Base-by-base conservation (phyloP, 2,329 filamentous ascomycete genomes). In the Ophiocordyceps polyrhachis-furcata region DNA sequence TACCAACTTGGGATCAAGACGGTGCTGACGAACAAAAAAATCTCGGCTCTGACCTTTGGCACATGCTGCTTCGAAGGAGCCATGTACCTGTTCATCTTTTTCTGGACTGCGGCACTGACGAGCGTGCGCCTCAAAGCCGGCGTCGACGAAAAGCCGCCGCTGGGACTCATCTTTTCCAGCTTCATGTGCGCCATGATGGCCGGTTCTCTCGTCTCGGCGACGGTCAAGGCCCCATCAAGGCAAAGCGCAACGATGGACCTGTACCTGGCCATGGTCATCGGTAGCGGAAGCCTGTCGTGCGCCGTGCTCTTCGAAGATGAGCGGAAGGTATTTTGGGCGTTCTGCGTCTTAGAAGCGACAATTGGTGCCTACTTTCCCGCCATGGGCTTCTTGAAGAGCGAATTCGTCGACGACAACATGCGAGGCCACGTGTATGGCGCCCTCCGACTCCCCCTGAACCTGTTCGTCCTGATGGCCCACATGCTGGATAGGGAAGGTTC, bases 11-110 rank as follows among this genome's bases (percentile, higher is more conserved):
- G 42, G 6, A 35, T 46, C 31, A 25, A 46, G 25, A 37, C 23
- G 14, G 25, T 48, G 6, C 19, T 52, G 2, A 31, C 19, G 13
- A 44, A 49, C 31, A 43, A 42, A 28, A 48, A 67, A 3, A 67
- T 77, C 44, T 53, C 73, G 17, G 62, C 69, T 2, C 59, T 79
- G 5, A 66, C 63, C 2, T 56, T 76, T 40, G 64, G 68, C 3
- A 70, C 71, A 4, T 74, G 67, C 47, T 67, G 74, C 53, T 76
- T 78, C 51, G 75, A 79, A 57, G 73, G 73, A 19, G 67, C 71
- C 25, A 73, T 78, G 63, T 78, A 77, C 52, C 62, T 79, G 12
- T 77, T 77, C 52, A 70, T 79, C 46, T 78, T 76, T 56, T 76
- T 75, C 60, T 77, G 74, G 68, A 70, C 72, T 1, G 68, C 71